Evolutionary conservation across 345 rosid genomes (phyloP).

Genomic region (Odontarrhena argentea): DNA sequence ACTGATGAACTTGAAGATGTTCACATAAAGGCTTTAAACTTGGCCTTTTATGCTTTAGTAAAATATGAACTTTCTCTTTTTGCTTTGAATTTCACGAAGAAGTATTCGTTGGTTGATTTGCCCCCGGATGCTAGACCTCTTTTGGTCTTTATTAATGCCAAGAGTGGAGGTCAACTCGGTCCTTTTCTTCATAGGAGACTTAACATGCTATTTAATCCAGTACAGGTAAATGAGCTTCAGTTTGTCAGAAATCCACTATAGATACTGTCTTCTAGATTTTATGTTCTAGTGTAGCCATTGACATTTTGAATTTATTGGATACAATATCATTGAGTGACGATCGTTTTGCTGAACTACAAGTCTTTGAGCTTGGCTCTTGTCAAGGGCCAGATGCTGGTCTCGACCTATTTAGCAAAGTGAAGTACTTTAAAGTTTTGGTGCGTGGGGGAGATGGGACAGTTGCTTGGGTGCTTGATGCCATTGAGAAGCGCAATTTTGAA

Average conservation of each 20-base stretch:
- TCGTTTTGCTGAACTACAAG: conserved; percentile 48
- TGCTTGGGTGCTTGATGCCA: conserved; percentile 79
- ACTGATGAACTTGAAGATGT: no score
- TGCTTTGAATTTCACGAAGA: conserved; percentile 42
- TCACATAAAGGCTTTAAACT: no score
- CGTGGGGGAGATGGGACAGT: conserved; percentile 94
- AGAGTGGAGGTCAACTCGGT: conserved; percentile 84
- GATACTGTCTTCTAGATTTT: not conserved
- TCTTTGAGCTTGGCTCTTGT: conserved; percentile 69
- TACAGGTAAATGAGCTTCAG: conserved; percentile 52
- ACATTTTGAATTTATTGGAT: not conserved
- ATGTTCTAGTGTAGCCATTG: conserved; percentile 1
- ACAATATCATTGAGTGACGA: conserved; percentile 6
- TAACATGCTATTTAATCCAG: conserved; percentile 77
- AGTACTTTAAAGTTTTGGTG: conserved; percentile 70
- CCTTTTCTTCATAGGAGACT: conserved; percentile 69
- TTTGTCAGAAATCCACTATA: not conserved
- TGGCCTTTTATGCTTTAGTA: no score
- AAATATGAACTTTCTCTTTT: no score
- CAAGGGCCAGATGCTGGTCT: conserved; percentile 81
- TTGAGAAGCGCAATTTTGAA: conserved; percentile 69
- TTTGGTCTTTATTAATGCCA: conserved; percentile 76
- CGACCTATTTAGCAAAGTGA: conserved; percentile 61
- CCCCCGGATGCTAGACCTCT: conserved; percentile 72
- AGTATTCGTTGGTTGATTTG: conserved; percentile 51